Conservation (phyloP, 495 filamentous ascomycete genomes). For the Aspergillus leporis region DNA sequence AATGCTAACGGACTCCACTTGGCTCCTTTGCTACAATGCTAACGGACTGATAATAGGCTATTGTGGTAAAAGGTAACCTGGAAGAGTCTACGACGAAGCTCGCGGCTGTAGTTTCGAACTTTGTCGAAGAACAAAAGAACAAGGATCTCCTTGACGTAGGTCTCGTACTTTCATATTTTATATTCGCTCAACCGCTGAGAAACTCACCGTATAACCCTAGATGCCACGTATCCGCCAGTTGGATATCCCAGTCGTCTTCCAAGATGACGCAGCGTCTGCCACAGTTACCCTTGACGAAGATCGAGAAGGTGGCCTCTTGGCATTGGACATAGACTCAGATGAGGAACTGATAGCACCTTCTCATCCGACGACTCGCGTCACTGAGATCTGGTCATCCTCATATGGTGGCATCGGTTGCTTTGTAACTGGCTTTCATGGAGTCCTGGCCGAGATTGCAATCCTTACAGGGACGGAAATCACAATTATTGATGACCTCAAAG, state of each 20-base stretch:
- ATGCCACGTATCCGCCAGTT: constrained; percentile 21
- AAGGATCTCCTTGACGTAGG: constrained; percentile 32
- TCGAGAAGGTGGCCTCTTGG: constrained; percentile 13
- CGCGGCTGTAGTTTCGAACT: constrained; percentile 13
- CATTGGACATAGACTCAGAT: constrained; percentile 13
- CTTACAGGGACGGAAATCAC: constrained; percentile 25
- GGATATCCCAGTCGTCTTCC: constrained; percentile 12
- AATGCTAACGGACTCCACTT: constrained; percentile 2
- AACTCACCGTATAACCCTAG: constrained; percentile 6
- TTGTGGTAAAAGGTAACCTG: constrained; percentile 20
- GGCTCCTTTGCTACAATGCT: not conserved
- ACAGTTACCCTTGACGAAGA: not conserved
- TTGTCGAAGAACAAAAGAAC: constrained; percentile 24
- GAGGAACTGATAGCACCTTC: constrained; percentile 15
- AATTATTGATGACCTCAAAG: constrained; percentile 16
- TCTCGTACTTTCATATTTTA: not conserved
- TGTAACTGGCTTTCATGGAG: constrained; percentile 8
- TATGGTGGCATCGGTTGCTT: constrained; percentile 23
- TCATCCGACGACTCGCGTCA: not conserved
- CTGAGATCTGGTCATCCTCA: constrained; percentile 22
- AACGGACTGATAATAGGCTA: constrained; percentile 13
- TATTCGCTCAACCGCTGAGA: not conserved
- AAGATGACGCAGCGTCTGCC: constrained; percentile 6
- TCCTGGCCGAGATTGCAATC: constrained; percentile 17
- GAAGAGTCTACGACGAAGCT: constrained; percentile 5